Base-by-base conservation (phyloP, 306 rosid species). In the Carpinus fangiana region DNA sequence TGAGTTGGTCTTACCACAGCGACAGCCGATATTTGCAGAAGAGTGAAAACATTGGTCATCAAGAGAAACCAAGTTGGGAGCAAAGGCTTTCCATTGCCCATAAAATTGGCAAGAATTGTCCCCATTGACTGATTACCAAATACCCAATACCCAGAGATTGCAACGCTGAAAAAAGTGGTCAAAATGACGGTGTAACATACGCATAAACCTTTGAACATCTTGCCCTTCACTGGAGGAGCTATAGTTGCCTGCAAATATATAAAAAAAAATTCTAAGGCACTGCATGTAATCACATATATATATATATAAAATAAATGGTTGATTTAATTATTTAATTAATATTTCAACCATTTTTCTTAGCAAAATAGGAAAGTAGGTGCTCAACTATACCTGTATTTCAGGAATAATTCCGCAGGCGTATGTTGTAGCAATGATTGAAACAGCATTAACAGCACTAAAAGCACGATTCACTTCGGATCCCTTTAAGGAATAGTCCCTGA, bases 111-210 rank as follows among this genome's bases (percentile, higher is more conserved):
- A 69, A 92, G 80, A 85, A 93, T 0, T 8, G 94, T 82, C 65
- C 79, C 82, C 85, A 28, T 36, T 4, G 96, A 73, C 21, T 82
- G 69, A 81, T 91, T 89, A 9, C 98, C 97, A 82, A 92, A 93
- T 18, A 91, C 90, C 97, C 98, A 93, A 85, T 93, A 93, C 12
- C 93, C 98, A 46, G 98, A 89, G 7, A 92, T 86, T 36, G 86
- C 93, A 10, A 90, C 91, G 51, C 86, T 86, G 56, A 85, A 91
- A 65, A 66, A 93, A 12, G 90, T 89, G 7, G 77, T 23, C 12
- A 52, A 81, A 82, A 92, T 80, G 16, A 93, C 96, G 21, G 82
- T 17, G 56, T 87, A 93, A 70, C 97, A 92, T 0, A 93, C 66
- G 72, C 92, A 91, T 13, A 91, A 81, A 70, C 96, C 98, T 86